Percentiles rank a stretch among this genome's conserved stretches.
Conservation (phyloP, 2,329 filamentous ascomycete genomes). For the Tolypocladium inflatum region DNA sequence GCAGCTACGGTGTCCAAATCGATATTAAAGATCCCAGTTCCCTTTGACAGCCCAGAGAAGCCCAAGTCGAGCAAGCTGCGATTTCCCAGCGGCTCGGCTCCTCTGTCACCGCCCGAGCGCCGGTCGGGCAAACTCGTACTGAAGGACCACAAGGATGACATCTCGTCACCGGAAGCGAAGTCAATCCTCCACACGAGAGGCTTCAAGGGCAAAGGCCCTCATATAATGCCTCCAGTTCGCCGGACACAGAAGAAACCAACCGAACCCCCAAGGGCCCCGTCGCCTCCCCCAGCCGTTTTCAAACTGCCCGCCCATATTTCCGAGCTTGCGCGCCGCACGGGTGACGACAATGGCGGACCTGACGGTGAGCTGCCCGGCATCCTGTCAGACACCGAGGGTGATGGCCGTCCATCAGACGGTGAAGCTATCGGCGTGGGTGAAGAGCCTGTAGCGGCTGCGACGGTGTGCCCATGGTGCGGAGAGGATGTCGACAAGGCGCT, state of each 20-base stretch:
- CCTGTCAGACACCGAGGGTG: conserved; percentile 2
- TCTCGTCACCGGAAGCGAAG: neutral
- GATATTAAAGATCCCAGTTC: conserved; percentile 2
- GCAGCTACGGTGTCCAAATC: neutral
- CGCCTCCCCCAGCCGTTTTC: conserved; percentile 10
- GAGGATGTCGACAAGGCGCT: conserved; percentile 44
- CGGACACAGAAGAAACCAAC: neutral
- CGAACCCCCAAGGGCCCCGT: conserved; percentile 1
- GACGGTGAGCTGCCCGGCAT: neutral
- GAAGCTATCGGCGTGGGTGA: conserved; percentile 2
- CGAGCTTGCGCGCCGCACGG: conserved; percentile 1
- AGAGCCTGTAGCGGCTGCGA: conserved; percentile 3
- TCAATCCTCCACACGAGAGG: neutral
- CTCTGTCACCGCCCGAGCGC: neutral
- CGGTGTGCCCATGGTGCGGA: conserved; percentile 59
- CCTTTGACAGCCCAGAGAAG: conserved; percentile 3
- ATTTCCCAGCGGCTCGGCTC: neutral
- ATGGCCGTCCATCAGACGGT: neutral
- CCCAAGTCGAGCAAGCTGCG: neutral
- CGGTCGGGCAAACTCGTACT: conserved; percentile 1
- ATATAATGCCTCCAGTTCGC: neutral
- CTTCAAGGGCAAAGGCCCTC: neutral
- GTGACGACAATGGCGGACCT: neutral
- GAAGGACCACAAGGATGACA: neutral
- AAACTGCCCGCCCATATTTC: conserved; percentile 9